These are phyloP conservation scores for Colletotrichum musicola DNA, from an alignment of 2,329 filamentous ascomycete genomes.

Conservation along the genomic window DNA sequence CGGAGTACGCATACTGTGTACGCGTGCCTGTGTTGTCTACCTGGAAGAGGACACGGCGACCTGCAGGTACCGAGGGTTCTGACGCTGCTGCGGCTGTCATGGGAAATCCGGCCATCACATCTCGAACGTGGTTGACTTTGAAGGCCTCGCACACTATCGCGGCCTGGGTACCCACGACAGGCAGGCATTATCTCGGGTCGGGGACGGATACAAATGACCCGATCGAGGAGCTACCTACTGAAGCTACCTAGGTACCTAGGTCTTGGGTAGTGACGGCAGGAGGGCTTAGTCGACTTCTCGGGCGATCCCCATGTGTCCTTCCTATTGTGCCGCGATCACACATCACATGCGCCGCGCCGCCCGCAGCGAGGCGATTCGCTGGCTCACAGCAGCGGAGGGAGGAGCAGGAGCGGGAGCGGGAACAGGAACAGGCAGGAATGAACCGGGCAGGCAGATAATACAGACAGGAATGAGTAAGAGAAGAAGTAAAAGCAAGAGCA, in stretches of 20 bases:
- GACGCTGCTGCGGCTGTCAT: not conserved
- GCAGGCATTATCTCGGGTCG: slow-evolving; percentile 23
- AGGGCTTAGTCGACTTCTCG: slow-evolving; percentile 1
- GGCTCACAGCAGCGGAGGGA: not conserved
- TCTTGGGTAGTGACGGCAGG: slow-evolving; percentile 1
- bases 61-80: not conserved
- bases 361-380: slow-evolving; percentile 5
- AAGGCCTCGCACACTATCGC: not conserved
- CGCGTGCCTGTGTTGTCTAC: no score
- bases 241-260: no score
- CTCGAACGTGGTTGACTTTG: not conserved
- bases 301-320: slow-evolving; percentile 30
- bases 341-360: slow-evolving; percentile 1
- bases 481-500: not conserved
- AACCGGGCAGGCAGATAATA: no score
- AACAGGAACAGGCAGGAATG: not conserved
- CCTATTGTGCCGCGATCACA: slow-evolving; percentile 25
- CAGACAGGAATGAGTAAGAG: not conserved
- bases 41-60: not conserved
- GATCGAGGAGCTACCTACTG: slow-evolving; percentile 26
- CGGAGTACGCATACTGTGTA: no score
- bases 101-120: not conserved
- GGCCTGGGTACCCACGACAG: slow-evolving; percentile 11
- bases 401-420: not conserved
- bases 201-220: slow-evolving; percentile 19